These are phyloP conservation scores for Cymodocea nodosa DNA, from an alignment of 116 monocot species.

Conservation along the genomic window DNA sequence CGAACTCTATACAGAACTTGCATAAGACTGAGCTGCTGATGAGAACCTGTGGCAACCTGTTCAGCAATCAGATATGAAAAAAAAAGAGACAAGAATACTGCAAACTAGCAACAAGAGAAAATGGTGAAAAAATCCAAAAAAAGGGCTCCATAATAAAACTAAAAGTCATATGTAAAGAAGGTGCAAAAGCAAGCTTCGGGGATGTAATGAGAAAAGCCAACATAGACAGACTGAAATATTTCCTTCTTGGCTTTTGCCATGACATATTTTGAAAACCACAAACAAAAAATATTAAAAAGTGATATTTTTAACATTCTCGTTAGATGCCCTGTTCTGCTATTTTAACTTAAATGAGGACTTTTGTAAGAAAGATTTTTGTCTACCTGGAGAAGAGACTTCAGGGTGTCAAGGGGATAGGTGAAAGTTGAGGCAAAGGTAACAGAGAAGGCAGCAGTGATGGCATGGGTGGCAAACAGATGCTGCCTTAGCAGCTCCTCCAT, in stretches of 20 bases:
- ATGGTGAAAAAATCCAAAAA: not conserved
- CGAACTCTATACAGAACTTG: slow-evolving; percentile 54
- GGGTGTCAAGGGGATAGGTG: slow-evolving; percentile 75
- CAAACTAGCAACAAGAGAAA: not conserved
- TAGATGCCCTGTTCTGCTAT: no score
- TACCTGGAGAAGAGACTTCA: slow-evolving; percentile 91
- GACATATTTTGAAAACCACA: no score
- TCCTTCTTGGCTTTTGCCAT: no score
- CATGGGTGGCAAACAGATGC: slow-evolving; percentile 56
- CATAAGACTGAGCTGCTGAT: slow-evolving; percentile 29
- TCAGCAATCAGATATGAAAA: not conserved
- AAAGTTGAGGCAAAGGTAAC: slow-evolving; percentile 35
- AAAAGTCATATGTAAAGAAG: no score
- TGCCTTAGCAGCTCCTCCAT: slow-evolving; percentile 35
- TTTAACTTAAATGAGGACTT: no score
- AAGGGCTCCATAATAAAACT: not conserved
- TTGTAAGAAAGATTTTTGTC: not conserved
- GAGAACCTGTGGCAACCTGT: slow-evolving; percentile 45
- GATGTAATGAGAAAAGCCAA: no score
- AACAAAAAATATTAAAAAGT: no score
- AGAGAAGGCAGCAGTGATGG: slow-evolving; percentile 34
- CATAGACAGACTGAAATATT: no score
- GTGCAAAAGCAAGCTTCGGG: no score
- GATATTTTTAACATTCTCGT: no score
- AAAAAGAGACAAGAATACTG: not conserved